These are phyloP conservation scores for Micromonas commoda DNA, from an alignment of 139 green algal genomes.

Conservation along the genomic window DNA sequence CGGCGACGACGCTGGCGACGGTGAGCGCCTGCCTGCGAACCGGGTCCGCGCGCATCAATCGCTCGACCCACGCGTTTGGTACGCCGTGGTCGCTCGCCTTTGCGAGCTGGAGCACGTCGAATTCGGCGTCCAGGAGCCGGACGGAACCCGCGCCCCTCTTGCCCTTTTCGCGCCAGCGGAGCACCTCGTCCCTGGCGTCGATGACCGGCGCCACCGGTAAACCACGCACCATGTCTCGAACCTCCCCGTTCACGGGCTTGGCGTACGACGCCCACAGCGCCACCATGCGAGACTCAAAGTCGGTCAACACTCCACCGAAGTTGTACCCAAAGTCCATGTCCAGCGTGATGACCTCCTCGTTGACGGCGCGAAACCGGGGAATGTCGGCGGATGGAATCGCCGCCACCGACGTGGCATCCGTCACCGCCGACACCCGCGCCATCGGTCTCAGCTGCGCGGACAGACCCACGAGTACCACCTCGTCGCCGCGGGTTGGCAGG, in stretches of 20 bases:
- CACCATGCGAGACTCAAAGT: constrained; percentile 55
- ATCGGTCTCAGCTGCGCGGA: constrained; percentile 53
- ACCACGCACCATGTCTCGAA: constrained; percentile 41
- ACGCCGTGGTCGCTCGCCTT: constrained; percentile 41
- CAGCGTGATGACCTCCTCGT: constrained; percentile 84
- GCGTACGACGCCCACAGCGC: constrained; percentile 74
- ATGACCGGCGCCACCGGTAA: constrained; percentile 16
- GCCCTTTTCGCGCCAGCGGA: neutral
- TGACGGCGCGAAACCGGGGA: constrained; percentile 66
- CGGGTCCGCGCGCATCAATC: constrained; percentile 57
- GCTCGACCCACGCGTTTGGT: constrained; percentile 51
- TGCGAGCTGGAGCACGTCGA: neutral
- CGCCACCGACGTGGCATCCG: constrained; percentile 54
- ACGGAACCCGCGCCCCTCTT: neutral
- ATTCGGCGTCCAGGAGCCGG: neutral
- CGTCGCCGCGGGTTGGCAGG: constrained; percentile 50
- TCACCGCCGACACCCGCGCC: constrained; percentile 61
- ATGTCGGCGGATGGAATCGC: constrained; percentile 58
- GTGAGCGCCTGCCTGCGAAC: constrained; percentile 67
- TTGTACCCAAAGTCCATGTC: constrained; percentile 83
- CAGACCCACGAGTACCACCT: constrained; percentile 43
- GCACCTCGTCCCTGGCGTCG: neutral
- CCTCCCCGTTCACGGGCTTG: constrained; percentile 65
- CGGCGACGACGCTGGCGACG: constrained; percentile 52
- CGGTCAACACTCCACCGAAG: constrained; percentile 71